Base-by-base conservation (phyloP, 345 rosid species). In the Kernera saxatilis region DNA sequence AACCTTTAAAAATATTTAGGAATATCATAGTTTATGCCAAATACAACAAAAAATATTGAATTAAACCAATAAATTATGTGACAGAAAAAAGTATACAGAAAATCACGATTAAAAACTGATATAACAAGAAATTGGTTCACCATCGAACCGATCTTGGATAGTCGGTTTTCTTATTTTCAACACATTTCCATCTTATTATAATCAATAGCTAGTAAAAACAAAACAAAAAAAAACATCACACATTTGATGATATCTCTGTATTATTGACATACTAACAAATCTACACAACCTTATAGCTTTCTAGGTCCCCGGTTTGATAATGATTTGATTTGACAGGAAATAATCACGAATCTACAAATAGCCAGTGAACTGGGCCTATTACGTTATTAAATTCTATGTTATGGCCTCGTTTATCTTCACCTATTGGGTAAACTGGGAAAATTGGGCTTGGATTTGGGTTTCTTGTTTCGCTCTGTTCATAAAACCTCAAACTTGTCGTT, bases 371-470 rank as follows among this genome's bases (percentile, higher is more conserved):
- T 52, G 18, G 63, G 53, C 62, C 51, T 22, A 12, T 13, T 54
- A 14, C 5, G 12, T 72, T 30, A 13, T 17, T 7, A 25, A 25
- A 10, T 0, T 14, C 32, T 12, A 12, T 1, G 9, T 51, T 13
- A 25, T 64, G 65, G 77, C 48, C 77, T 55, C 4, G 19, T 56
- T 44, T 18, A 19, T 45, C 22, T 36, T 55, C 50, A 13, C 32
- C 40, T 13, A 64, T 54, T 54, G 15, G 56, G 48, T 63, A 33
- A 23, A 64, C 45, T 54, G 15, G 56, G 48, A 53, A 33, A 23
- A 10, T 22, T 55, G 71, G 77, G 66, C 71, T 64, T 55, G 6
- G 8, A 35, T 5, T 41, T 54, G 33, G 37, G 53, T 23, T 64
- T 36, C 23, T 70, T 43, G 8, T 26, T 23, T 72, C 14, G 17